Conservation (phyloP, 2,329 filamentous ascomycete species). For the Ophiostoma montium region DNA sequence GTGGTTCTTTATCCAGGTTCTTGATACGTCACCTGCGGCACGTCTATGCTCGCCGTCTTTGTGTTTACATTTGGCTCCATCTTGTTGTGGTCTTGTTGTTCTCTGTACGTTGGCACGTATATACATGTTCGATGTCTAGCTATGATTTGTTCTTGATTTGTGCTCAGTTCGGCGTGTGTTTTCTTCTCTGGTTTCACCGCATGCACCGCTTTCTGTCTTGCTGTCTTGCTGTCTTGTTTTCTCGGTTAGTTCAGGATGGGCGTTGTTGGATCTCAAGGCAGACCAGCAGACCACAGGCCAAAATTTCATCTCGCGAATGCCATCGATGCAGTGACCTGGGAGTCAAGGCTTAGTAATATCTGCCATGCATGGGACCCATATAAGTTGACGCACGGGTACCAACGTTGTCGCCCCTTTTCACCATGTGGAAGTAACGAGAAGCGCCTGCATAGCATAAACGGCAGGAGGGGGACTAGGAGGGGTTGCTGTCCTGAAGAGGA, state of each 20-base stretch:
- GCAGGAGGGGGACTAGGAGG: background rate
- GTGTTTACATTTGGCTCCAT: background rate
- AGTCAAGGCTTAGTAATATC: too few relatives aligned
- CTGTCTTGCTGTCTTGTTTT: background rate
- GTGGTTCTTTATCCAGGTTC: background rate
- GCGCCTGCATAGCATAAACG: background rate
- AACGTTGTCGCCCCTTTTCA: background rate
- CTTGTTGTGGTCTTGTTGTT: background rate
- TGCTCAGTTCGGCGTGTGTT: background rate
- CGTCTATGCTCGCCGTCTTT: background rate
- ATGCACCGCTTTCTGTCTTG: too few relatives aligned
- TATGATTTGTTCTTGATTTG: background rate
- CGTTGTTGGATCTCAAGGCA: background rate
- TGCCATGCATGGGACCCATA: too few relatives aligned
- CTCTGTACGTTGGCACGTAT: background rate
- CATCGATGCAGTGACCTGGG: background rate
- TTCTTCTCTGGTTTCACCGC: background rate
- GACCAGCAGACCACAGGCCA: background rate
- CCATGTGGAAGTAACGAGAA: background rate
- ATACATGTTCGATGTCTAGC: background rate
- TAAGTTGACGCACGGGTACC: background rate
- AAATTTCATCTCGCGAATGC: background rate
- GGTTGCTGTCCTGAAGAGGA: too few relatives aligned
- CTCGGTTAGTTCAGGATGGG: background rate
- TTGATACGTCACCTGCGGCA: background rate